These are phyloP conservation scores for Malassezia cuniculi DNA, from an alignment of 1,284 basidiomycete genomes.

Conservation along the genomic window DNA sequence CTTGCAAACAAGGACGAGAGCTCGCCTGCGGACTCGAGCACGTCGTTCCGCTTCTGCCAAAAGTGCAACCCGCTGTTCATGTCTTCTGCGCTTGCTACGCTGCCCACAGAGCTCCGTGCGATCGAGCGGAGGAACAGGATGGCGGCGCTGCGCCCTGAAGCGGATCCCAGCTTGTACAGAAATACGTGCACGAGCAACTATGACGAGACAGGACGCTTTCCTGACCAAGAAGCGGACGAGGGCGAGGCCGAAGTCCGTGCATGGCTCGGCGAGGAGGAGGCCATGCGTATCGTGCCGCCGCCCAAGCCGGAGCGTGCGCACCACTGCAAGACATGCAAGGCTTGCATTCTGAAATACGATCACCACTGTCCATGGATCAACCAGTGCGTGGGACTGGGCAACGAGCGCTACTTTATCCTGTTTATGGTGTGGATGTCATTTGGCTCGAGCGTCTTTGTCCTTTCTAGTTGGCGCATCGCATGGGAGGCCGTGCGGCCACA, in stretches of 20 bases:
- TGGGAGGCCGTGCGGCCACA: conserved; percentile 11
- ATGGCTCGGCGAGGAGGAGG: conserved; percentile 30
- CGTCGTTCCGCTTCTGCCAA: conserved; percentile 33
- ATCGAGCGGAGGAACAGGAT: conserved; percentile 25
- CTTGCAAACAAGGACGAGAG: conserved; percentile 19
- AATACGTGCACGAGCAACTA: not conserved
- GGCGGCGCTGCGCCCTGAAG: not conserved
- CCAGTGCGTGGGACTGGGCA: conserved; percentile 83
- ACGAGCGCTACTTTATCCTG: conserved; percentile 86
- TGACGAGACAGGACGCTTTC: not conserved
- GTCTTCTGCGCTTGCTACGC: conserved; percentile 23
- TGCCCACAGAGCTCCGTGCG: conserved; percentile 37
- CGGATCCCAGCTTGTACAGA: not conserved
- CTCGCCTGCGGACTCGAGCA: conserved; percentile 26
- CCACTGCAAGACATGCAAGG: conserved; percentile 84
- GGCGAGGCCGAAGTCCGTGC: conserved; percentile 30
- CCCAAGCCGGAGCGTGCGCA: conserved; percentile 79
- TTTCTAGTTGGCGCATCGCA: conserved; percentile 16
- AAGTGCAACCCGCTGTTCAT: conserved; percentile 33
- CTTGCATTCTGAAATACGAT: conserved; percentile 73
- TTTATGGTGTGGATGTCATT: conserved; percentile 59
- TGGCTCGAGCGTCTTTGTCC: conserved; percentile 25
- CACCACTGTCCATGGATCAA: conserved; percentile 66
- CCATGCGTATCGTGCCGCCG: conserved; percentile 37
- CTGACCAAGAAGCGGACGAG: conserved; percentile 25